These are phyloP conservation scores for Phytomonas francai DNA, from an alignment of 208 protist species.

Conservation along the genomic window DNA sequence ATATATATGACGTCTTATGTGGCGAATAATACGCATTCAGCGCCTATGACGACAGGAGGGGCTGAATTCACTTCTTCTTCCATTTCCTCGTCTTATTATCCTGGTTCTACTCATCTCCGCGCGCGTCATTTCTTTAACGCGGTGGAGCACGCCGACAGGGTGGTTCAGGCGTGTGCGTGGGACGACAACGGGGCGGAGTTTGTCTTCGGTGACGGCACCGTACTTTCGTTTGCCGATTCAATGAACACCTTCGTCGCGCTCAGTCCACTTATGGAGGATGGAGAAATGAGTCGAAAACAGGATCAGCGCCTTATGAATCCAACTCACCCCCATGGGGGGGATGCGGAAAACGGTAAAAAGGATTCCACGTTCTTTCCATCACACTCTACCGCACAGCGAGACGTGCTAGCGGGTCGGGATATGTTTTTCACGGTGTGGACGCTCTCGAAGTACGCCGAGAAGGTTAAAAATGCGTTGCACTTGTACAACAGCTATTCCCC, in stretches of 20 bases:
- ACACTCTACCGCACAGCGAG: neutral
- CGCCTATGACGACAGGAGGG: too few species aligned
- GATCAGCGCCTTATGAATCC: neutral
- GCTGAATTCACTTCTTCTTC: conserved; percentile 1
- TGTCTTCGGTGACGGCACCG: conserved; percentile 73
- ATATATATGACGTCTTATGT: neutral
- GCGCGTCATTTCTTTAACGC: neutral
- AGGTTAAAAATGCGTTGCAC: conserved; percentile 57
- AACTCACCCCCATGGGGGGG: neutral
- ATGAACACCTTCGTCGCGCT: conserved; percentile 84
- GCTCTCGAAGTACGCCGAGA: conserved; percentile 43
- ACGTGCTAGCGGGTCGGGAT: conserved; percentile 22
- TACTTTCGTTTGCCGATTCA: conserved; percentile 68
- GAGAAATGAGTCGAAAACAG: neutral
- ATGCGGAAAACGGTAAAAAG: neutral
- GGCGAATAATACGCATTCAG: too few species aligned
- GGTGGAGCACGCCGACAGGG: conserved; percentile 9
- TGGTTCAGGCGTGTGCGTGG: conserved; percentile 58
- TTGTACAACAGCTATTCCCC: conserved; percentile 69
- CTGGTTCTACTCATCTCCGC: conserved; percentile 12
- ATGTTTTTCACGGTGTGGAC: conserved; percentile 69
- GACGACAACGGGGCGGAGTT: conserved; percentile 64
- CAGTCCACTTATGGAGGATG: neutral
- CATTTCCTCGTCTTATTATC: conserved; percentile 3
- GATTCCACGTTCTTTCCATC: too few species aligned